Percentiles rank a stretch among this genome's conserved stretches.
These are phyloP conservation scores for Citrus australasica DNA, from an alignment of 345 rosid species.

Conservation along the genomic window DNA sequence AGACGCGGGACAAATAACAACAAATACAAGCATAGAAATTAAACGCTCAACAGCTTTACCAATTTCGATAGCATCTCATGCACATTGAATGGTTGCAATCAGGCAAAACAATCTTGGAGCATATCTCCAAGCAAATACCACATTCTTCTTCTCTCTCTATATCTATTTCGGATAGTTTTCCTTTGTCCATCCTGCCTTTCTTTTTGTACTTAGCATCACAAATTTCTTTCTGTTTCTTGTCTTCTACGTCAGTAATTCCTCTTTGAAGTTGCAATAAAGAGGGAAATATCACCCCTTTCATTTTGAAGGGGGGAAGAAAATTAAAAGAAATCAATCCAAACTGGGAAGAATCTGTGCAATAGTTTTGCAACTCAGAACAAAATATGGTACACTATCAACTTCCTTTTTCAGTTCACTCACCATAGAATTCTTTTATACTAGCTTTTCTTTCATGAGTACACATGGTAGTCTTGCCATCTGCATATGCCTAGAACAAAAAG, in stretches of 20 bases:
- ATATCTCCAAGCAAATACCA: constrained; percentile 85
- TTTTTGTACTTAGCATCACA: constrained; percentile 53
- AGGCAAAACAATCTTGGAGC: constrained; percentile 70
- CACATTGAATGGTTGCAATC: constrained; percentile 84
- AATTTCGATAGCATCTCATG: constrained; percentile 64
- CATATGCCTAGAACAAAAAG: constrained; percentile 53
- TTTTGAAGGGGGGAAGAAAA: not conserved
- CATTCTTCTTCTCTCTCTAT: constrained; percentile 93
- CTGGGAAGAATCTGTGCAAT: not conserved
- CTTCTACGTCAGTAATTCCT: constrained; percentile 74
- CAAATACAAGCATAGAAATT: not conserved
- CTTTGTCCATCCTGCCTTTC: constrained; percentile 48
- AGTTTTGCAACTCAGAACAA: too few species aligned
- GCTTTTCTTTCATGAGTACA: constrained; percentile 83
- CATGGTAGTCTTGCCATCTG: constrained; percentile 90
- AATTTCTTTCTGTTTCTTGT: constrained; percentile 69
- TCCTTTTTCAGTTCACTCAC: constrained; percentile 30
- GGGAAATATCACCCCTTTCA: constrained; percentile 81
- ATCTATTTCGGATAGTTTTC: constrained; percentile 67
- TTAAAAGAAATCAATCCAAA: not conserved
- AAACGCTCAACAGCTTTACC: constrained; percentile 38
- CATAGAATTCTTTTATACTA: constrained; percentile 82
- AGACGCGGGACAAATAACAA: not conserved
- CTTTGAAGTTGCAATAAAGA: constrained; percentile 74
- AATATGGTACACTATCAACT: not conserved